Evolutionary conservation across 176 grass and related monocot species (phyloP).

Genomic region (Oryza meridionalis): DNA sequence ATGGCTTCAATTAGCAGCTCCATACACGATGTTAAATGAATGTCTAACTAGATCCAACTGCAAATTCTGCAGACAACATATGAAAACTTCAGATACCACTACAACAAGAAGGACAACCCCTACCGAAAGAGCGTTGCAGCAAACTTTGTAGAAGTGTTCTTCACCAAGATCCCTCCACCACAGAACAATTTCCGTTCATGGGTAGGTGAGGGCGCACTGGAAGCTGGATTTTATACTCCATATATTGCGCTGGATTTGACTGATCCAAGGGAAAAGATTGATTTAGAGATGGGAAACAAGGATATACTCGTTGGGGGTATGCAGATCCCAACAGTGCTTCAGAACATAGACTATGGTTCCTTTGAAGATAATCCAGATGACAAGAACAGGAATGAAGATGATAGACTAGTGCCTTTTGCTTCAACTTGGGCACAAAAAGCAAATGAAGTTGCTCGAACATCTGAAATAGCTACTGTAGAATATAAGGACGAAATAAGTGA

Average conservation of each 20-base stretch:
- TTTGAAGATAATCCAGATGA: slow-evolving; percentile 46
- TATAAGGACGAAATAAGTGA: slow-evolving; percentile 37
- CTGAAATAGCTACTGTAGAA: slow-evolving; percentile 11
- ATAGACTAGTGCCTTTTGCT: slow-evolving; percentile 22
- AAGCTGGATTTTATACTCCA: slow-evolving; percentile 56
- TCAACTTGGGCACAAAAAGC: slow-evolving; percentile 23
- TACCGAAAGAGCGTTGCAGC: slow-evolving; percentile 49
- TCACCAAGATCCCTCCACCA: slow-evolving; percentile 58
- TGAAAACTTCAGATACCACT: slow-evolving; percentile 67
- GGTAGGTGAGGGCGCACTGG: slow-evolving; percentile 48
- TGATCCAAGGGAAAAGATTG: slow-evolving; percentile 50
- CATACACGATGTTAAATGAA: slow-evolving; percentile 10
- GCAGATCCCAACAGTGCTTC: slow-evolving; percentile 61
- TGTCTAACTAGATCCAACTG: background rate
- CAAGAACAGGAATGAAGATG: background rate
- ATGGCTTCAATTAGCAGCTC: slow-evolving; percentile 23
- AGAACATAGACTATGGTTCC: slow-evolving; percentile 70
- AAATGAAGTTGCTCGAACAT: slow-evolving; percentile 47
- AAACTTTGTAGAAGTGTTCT: slow-evolving; percentile 63
- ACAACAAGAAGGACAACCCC: slow-evolving; percentile 65
- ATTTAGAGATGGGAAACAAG: slow-evolving; percentile 36
- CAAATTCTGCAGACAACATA: slow-evolving; percentile 65
- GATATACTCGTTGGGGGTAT: slow-evolving; percentile 39
- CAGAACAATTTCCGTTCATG: slow-evolving; percentile 60
- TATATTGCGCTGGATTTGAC: slow-evolving; percentile 48